Conservation (phyloP, 352 stramenopile species). For the Phytophthora colocasiae region DNA sequence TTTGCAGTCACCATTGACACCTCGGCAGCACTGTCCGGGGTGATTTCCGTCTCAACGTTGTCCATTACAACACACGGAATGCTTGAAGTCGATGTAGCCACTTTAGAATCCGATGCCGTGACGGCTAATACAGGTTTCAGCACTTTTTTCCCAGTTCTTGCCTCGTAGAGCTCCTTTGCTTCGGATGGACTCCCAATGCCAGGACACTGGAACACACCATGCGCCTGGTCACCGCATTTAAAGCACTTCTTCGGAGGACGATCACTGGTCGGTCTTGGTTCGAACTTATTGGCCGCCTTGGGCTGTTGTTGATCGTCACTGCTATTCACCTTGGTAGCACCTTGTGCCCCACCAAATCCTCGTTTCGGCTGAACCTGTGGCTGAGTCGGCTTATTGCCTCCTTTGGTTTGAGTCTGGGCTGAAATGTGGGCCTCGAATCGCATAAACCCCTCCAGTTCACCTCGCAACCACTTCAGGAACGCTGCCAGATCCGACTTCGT, state of each 20-base stretch:
- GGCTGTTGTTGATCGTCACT: background rate
- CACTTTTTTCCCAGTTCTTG: background rate
- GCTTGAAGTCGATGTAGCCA: background rate
- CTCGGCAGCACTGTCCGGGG: conserved; percentile 12
- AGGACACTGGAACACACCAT: conserved; percentile 17
- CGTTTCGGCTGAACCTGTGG: background rate
- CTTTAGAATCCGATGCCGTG: conserved; percentile 10
- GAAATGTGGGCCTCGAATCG: background rate
- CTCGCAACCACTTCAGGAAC: background rate
- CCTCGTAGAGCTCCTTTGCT: conserved; percentile 15
- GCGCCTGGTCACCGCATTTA: background rate
- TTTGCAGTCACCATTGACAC: conserved; percentile 21
- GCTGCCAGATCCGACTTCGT: background rate
- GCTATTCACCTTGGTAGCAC: background rate
- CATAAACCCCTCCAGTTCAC: too few species aligned
- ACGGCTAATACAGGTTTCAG: background rate
- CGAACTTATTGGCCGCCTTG: background rate
- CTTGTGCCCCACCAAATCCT: background rate
- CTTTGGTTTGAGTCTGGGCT: too few species aligned
- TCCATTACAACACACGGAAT: conserved; percentile 20
- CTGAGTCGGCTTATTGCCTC: background rate
- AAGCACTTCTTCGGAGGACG: conserved; percentile 8
- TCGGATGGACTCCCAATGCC: conserved; percentile 4
- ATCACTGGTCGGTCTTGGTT: background rate
- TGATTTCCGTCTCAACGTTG: conserved; percentile 1